Base-by-base conservation (phyloP, 306 rosid genomes). In the Herpetospermum pedunculosum region DNA sequence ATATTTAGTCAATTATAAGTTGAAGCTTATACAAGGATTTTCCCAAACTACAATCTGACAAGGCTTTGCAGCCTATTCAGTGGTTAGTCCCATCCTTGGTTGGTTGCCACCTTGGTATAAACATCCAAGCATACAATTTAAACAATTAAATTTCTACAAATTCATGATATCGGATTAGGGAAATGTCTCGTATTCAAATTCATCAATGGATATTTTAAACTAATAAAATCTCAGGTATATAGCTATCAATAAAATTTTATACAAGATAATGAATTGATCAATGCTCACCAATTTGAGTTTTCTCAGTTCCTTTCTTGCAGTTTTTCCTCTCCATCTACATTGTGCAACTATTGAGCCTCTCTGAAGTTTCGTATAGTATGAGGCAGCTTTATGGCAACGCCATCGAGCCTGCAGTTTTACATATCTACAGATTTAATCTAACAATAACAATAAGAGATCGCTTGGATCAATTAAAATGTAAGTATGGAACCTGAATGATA, bases 271-370 rank as follows among this genome's bases (percentile, higher is more conserved):
- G 55, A 43, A 70, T 44, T 47, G n/a, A 48, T 75, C 13, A 35
- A 1, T 72, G 59, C 85, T 75, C 59, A 83, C 99, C 99, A 91
- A 88, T 87, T 91, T 95, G 83, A 91, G 92, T 82, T 88, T 95
- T 83, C 97, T 91, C 74, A 91, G 97, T 75, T 91, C 99, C 81
- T 49, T 83, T 80, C 85, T 89, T 28, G 85, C 96, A 53, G 80
- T n/a, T 67, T 76, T 78, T 40, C 96, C 96, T 76, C 99, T 87
- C 97, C 93, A 87, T 83, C 84, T 81, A 88, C 96, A 85, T 82
- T 95, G 99, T 70, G 96, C 65, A 9, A 76, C 58, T 75, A 95
- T 35, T 64, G 97, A n/a, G 74, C 96, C 97, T 87, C 64, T 87
- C 90, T 82, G 87, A 78, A 95, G 96, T 85, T 83, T 87, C 79